A percentile compares a stretch with the other conserved stretches of the same genome.
Evolutionary conservation across 345 rosid species (phyloP).

Genomic region (Gossypium raimondii): DNA sequence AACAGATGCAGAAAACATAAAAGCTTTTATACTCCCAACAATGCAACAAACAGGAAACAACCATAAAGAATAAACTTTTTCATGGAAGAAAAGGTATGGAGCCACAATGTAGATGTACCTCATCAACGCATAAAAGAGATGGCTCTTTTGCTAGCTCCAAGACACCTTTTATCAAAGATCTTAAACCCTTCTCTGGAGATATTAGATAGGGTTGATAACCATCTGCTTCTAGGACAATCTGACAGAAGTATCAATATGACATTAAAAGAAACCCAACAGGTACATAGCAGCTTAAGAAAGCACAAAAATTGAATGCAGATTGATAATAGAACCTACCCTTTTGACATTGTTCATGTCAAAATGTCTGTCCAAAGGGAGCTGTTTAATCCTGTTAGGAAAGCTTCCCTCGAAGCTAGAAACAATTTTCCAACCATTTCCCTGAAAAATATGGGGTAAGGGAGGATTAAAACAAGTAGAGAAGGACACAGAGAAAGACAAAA

Average conservation of each 20-base stretch:
- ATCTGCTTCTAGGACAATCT: constrained; percentile 97
- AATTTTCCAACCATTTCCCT: constrained; percentile 99
- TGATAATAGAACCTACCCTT: constrained; percentile 53
- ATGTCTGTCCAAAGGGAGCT: constrained; percentile 93
- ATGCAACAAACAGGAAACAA: not conserved
- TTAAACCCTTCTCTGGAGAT: constrained; percentile 97
- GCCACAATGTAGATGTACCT: constrained; percentile 43
- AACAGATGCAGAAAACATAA: not conserved
- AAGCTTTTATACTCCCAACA: not conserved
- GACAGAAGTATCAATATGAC: constrained; percentile 19
- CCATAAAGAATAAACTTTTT: not conserved
- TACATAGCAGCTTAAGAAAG: constrained; percentile 10
- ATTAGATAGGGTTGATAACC: constrained; percentile 99
- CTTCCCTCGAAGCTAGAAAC: constrained; percentile 97
- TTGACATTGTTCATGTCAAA: constrained; percentile 89
- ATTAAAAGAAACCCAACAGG: not conserved
- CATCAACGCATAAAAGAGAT: constrained; percentile 89
- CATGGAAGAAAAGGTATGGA: not conserved
- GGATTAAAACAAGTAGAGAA: not conserved
- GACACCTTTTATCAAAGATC: constrained; percentile 93
- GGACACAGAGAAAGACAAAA: not conserved
- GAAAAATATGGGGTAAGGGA: constrained; percentile 8
- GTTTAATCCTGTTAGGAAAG: constrained; percentile 91
- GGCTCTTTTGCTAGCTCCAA: constrained; percentile 98
- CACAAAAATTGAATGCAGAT: not conserved